Evolutionary conservation across 2,329 filamentous ascomycete species (phyloP), one percentile per base, ranked within the genome.

Genomic region (Ceratocystiopsis brevicomis): DNA sequence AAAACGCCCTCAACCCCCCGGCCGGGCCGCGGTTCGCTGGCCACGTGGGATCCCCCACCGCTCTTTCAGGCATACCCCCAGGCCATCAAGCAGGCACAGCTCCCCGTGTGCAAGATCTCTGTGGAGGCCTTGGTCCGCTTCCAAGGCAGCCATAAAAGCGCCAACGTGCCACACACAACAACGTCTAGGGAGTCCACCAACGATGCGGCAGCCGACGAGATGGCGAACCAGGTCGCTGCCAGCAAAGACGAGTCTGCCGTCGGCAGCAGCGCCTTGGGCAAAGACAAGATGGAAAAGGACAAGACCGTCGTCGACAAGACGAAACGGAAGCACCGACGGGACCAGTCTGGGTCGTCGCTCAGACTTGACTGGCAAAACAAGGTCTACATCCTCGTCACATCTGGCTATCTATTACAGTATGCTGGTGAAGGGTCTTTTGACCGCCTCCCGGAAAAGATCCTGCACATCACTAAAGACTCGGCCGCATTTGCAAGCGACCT

Each of bases 41-140:
- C 61, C 4, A 58, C 60, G 13, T 83, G 77, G 77, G 70, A 73
- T 44, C 71, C 78, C 15, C 82, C 84, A 8, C 82, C 85, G 2
- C 63, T 95, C 13, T 92, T 87, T 57, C 81, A 93, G 57, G 85
- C 83, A 13, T 93, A 86, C 56, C 80, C 83, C 0, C 86, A 93
- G 58, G 76, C 84, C 3, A 70, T 84, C 50, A 86, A 81, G 53
- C 74, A 90, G 57, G 76, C 74, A 12, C 75, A 71, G 15, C 64
- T 93, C 3, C 71, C 77, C 21, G 71, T 80, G 15, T 78, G 79
- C 35, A 72, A 69, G 2, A 60, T 80, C 12, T 73, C 80, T 1
- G 71, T 79, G 2, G 86, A 92, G 47, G 61, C 70, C 1, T 71
- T 90, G 39, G 57, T 85, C 41, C 73, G 78, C 47, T 61, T 72